A percentile compares a stretch with the other conserved stretches of the same genome.
phyloP scores from a whole-genome alignment of 345 rosid species.

The Brassica rapa region DNA sequence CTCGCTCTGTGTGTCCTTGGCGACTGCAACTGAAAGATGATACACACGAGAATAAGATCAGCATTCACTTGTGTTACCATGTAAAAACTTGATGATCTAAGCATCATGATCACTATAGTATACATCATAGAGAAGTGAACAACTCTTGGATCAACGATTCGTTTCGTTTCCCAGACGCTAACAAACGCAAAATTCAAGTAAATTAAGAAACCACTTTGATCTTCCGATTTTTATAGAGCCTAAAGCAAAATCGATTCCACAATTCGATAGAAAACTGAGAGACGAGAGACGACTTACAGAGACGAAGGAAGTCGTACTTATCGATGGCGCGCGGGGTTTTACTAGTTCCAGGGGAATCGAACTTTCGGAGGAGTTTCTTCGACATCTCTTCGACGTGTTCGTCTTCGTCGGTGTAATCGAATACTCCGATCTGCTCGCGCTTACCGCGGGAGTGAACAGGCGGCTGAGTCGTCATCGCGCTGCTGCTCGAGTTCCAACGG shows the following conservation, averaged over 20 bases:
- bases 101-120: neutral
- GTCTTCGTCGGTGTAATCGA: slow-evolving; percentile 52
- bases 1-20: slow-evolving; percentile 3
- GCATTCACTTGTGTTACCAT: neutral
- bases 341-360: slow-evolving; percentile 13
- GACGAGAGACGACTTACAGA: slow-evolving; percentile 42
- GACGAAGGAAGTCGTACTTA: slow-evolving; percentile 47
- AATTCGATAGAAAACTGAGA: neutral
- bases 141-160: slow-evolving; percentile 4
- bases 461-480: slow-evolving; percentile 46
- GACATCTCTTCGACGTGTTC: slow-evolving; percentile 42
- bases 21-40: slow-evolving; percentile 23
- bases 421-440: slow-evolving; percentile 35
- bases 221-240: slow-evolving; percentile 11
- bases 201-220: neutral
- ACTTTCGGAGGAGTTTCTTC: slow-evolving; percentile 36
- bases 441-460: slow-evolving; percentile 19
- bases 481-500: slow-evolving; percentile 8
- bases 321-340: slow-evolving; percentile 17
- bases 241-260: neutral
- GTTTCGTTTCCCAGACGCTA: neutral
- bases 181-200: neutral
- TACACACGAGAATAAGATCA: neutral
- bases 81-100: neutral
- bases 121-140: slow-evolving; percentile 7